A percentile compares a stretch with the other conserved stretches of the same genome.
Evolutionary conservation across 1,284 basidiomycete species (phyloP).

Genomic region (Ceratobasidium sp.): DNA sequence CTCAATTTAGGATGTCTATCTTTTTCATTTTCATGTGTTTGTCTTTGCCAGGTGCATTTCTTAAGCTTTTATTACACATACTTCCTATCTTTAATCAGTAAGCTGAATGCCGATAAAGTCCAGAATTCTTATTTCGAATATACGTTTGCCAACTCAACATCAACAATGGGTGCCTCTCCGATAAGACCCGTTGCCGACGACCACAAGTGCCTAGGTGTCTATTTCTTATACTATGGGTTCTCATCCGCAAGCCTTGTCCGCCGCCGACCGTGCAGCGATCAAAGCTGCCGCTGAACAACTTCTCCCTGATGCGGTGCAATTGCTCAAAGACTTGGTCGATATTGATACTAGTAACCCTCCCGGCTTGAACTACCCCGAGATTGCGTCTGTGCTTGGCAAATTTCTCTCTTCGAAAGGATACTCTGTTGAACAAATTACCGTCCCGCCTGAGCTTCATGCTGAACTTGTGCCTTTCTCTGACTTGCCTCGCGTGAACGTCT

Average conservation of each 20-base stretch:
- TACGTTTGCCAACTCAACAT: too few relatives aligned
- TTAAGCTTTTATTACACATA: too few relatives aligned
- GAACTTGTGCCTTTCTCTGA: conserved; percentile 46
- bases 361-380: conserved; percentile 46
- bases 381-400: conserved; percentile 43
- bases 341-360: conserved; percentile 49
- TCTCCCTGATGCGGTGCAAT: conserved; percentile 12
- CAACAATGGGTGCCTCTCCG: too few relatives aligned
- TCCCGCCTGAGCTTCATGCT: conserved; percentile 26
- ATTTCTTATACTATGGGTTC: too few relatives aligned
- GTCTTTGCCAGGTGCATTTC: too few relatives aligned
- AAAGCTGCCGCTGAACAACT: conserved; percentile 15
- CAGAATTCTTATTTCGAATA: too few relatives aligned
- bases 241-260: neutral
- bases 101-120: too few relatives aligned
- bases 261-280: conserved; percentile 12
- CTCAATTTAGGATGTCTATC: conserved; percentile 33
- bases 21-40: neutral
- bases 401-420: conserved; percentile 44
- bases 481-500: conserved; percentile 46
- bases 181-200: too few relatives aligned
- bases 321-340: conserved; percentile 23
- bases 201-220: too few relatives aligned
- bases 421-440: conserved; percentile 32
- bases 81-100: too few relatives aligned